Conservation (phyloP, 345 rosid species). For the Gynandropsis gynandra region DNA sequence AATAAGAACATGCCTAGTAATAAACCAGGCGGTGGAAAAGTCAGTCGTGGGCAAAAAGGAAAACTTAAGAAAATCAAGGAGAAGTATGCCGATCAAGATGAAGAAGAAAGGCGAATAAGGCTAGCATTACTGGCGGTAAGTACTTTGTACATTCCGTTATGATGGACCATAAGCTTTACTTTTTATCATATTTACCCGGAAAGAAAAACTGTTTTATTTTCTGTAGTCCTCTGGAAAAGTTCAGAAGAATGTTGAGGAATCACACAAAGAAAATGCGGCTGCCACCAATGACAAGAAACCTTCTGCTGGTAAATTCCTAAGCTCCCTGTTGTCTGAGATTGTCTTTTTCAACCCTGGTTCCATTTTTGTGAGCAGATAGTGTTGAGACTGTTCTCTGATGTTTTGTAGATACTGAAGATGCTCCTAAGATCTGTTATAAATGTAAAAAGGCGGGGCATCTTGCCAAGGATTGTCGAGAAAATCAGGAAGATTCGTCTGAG, state of each 20-base stretch:
- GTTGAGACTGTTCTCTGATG: not conserved
- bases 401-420: constrained; percentile 55
- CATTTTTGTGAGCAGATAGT: not conserved
- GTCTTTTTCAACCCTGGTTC: not conserved
- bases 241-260: constrained; percentile 44
- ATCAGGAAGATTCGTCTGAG: constrained; percentile 41
- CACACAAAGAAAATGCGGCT: constrained; percentile 29
- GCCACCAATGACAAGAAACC: constrained; percentile 36
- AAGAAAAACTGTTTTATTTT: constrained; percentile 10
- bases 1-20: constrained; percentile 33
- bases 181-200: not conserved
- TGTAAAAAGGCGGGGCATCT: constrained; percentile 89
- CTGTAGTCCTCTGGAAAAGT: constrained; percentile 80
- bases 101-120: constrained; percentile 77
- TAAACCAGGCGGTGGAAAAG: constrained; percentile 55
- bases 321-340: not conserved
- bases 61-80: constrained; percentile 97
- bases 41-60: constrained; percentile 80
- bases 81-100: constrained; percentile 95
- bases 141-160: constrained; percentile 13
- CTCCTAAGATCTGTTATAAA: constrained; percentile 76
- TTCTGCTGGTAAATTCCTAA: constrained; percentile 26
- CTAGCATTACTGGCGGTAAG: constrained; percentile 92
- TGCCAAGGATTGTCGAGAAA: constrained; percentile 76
- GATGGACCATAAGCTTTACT: not conserved